A percentile compares a stretch with the other conserved stretches of the same genome.
Conservation (phyloP, 148 eudicot species). For the Spergularia bocconei region DNA sequence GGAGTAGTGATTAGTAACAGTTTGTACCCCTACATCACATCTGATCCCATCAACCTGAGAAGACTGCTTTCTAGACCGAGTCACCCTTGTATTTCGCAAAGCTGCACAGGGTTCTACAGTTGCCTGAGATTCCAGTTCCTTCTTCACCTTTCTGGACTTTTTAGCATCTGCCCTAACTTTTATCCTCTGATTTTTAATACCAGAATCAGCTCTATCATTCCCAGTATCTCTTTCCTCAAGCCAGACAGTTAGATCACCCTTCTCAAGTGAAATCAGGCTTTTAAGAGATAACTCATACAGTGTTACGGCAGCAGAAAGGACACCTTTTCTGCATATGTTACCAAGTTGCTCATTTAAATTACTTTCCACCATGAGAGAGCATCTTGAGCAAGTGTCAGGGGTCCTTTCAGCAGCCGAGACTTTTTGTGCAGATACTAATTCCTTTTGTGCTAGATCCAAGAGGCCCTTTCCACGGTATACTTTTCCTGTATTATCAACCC, state of each 20-base stretch:
- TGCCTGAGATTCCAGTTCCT: conserved; percentile 34
- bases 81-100: conserved; percentile 42
- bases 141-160: conserved; percentile 48
- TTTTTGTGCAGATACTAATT: conserved; percentile 53
- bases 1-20: conserved; percentile 22
- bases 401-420: conserved; percentile 34
- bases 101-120: conserved; percentile 28
- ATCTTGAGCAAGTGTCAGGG: conserved; percentile 55
- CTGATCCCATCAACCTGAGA: conserved; percentile 31
- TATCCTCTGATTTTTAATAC: background rate
- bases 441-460: conserved; percentile 59
- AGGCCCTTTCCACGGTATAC: conserved; percentile 53
- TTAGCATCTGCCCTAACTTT: conserved; percentile 25
- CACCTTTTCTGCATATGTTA: conserved; percentile 43
- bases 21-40: conserved; percentile 21
- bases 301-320: conserved; percentile 28
- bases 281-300: conserved; percentile 48
- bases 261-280: conserved; percentile 46
- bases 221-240: conserved; percentile 17
- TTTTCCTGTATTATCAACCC: conserved; percentile 48
- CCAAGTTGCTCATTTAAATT: conserved; percentile 63
- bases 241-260: conserved; percentile 39
- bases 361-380: conserved; percentile 54
- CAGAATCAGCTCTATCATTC: conserved; percentile 1
- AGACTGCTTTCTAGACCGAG: conserved; percentile 52